Evolutionary conservation across 2,329 filamentous ascomycete genomes (phyloP).

Genomic region (Calonectria leucothoes): DNA sequence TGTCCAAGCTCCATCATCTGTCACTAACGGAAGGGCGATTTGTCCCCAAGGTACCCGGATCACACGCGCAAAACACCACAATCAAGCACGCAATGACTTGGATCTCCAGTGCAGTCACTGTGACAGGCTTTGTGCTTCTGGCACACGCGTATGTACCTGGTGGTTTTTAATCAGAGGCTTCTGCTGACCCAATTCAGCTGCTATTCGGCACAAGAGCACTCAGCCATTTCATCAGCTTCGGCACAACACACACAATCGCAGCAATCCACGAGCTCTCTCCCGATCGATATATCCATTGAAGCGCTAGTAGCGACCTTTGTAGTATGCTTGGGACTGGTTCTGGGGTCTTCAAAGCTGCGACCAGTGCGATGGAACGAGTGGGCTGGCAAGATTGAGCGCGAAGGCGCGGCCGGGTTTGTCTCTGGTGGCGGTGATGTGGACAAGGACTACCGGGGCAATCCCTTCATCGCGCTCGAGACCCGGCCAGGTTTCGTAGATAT

Average conservation of each 20-base stretch:
- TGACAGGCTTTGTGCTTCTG: slow-evolving; percentile 81
- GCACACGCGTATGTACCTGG: slow-evolving; percentile 80
- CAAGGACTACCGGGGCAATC: slow-evolving; percentile 79
- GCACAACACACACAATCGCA: slow-evolving; percentile 57
- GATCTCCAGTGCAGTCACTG: slow-evolving; percentile 76
- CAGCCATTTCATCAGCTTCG: slow-evolving; percentile 73
- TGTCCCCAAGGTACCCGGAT: slow-evolving; percentile 32
- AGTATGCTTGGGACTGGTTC: slow-evolving; percentile 86
- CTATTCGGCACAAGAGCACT: slow-evolving; percentile 96
- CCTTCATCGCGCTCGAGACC: slow-evolving; percentile 82
- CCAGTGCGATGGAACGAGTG: slow-evolving; percentile 87
- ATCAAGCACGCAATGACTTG: slow-evolving; percentile 69
- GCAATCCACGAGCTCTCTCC: slow-evolving; percentile 65
- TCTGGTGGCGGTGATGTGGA: slow-evolving; percentile 73
- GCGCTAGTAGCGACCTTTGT: slow-evolving; percentile 82
- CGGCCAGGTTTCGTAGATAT: slow-evolving; percentile 90
- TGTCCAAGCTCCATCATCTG: slow-evolving; percentile 20
- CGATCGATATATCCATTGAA: slow-evolving; percentile 89
- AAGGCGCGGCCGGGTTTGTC: slow-evolving; percentile 72
- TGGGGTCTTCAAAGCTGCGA: slow-evolving; percentile 80
- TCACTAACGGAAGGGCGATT: slow-evolving; percentile 23
- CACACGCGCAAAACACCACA: slow-evolving; percentile 18
- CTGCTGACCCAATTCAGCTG: slow-evolving; percentile 68
- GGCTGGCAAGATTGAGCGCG: slow-evolving; percentile 85
- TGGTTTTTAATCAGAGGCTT: slow-evolving; percentile 4